These are phyloP conservation scores for Trichoderma erinaceum DNA, from an alignment of 495 filamentous ascomycete species.

Conservation along the genomic window DNA sequence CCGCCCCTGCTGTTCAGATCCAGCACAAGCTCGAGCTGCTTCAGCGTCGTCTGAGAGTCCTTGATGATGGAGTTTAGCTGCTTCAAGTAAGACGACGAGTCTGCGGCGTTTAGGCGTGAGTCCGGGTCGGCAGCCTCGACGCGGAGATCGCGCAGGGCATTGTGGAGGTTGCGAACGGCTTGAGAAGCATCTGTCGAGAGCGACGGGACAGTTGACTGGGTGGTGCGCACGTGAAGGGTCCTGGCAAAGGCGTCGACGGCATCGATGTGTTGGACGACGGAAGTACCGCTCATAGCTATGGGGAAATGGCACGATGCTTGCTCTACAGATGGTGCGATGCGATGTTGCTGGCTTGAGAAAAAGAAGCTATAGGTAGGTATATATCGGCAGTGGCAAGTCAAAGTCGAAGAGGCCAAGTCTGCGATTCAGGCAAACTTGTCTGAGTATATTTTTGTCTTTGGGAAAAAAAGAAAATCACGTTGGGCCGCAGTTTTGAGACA, in stretches of 20 bases:
- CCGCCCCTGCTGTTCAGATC: conserved; percentile 29
- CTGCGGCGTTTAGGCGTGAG: conserved; percentile 38
- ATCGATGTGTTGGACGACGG: conserved; percentile 31
- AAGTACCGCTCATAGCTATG: conserved; percentile 17
- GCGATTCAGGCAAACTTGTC: background rate
- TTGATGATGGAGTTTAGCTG: conserved; percentile 40
- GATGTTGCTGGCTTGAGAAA: background rate
- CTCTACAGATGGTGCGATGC: background rate
- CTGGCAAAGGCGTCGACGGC: conserved; percentile 37
- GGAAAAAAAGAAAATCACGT: background rate
- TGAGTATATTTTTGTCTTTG: conserved; percentile 15
- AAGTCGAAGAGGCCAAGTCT: background rate
- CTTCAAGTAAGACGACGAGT: conserved; percentile 31
- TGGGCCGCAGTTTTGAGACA: conserved; percentile 2
- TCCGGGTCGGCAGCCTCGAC: conserved; percentile 44
- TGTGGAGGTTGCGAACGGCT: conserved; percentile 40
- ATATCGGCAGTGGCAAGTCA: too few species aligned
- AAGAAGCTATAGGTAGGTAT: background rate
- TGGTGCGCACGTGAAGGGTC: conserved; percentile 34
- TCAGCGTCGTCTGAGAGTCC: conserved; percentile 43
- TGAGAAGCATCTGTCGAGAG: conserved; percentile 22
- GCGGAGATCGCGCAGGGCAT: conserved; percentile 43
- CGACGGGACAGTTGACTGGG: conserved; percentile 33
- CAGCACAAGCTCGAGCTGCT: conserved; percentile 42
- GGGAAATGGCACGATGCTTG: conserved; percentile 12